Evolutionary conservation across 2,329 filamentous ascomycete species (phyloP).

Genomic region (Stachybotrys chartarum): DNA sequence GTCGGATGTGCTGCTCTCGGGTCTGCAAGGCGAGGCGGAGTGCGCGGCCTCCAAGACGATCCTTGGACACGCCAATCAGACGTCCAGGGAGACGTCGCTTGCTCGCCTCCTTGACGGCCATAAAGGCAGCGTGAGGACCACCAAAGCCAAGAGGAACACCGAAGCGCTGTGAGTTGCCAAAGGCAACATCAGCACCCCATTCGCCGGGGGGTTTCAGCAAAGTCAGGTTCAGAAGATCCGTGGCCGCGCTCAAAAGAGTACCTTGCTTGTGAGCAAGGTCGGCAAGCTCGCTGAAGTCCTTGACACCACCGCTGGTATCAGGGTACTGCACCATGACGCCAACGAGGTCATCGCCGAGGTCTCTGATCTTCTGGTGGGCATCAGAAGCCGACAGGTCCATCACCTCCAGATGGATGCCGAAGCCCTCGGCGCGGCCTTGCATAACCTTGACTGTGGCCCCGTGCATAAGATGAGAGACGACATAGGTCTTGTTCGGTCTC

Average conservation of each 20-base stretch:
- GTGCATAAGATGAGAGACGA: constrained; percentile 77
- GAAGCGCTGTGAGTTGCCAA: constrained; percentile 85
- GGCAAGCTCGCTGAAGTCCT: constrained; percentile 67
- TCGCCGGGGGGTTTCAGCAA: constrained; percentile 84
- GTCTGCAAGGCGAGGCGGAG: constrained; percentile 84
- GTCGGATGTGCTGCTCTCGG: constrained; percentile 88
- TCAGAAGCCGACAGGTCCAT: constrained; percentile 63
- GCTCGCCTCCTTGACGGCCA: constrained; percentile 82
- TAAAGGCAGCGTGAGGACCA: constrained; percentile 95
- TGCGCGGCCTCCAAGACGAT: constrained; percentile 74
- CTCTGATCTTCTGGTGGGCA: constrained; percentile 56
- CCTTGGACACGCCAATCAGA: constrained; percentile 85
- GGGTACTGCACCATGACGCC: constrained; percentile 95
- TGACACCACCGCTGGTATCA: constrained; percentile 75
- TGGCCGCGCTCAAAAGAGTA: constrained; percentile 78
- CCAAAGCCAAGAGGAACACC: constrained; percentile 89
- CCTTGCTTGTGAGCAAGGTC: constrained; percentile 71
- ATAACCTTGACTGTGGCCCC: constrained; percentile 82
- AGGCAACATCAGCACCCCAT: constrained; percentile 91
- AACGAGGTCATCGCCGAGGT: constrained; percentile 72
- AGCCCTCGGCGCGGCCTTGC: constrained; percentile 80
- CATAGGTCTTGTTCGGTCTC: constrained; percentile 68
- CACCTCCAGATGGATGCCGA: constrained; percentile 72
- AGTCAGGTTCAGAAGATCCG: constrained; percentile 82
- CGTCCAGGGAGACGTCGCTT: constrained; percentile 93